phyloP scores from a whole-genome alignment of 495 filamentous ascomycete genomes.

The Penicillium chermesinum region DNA sequence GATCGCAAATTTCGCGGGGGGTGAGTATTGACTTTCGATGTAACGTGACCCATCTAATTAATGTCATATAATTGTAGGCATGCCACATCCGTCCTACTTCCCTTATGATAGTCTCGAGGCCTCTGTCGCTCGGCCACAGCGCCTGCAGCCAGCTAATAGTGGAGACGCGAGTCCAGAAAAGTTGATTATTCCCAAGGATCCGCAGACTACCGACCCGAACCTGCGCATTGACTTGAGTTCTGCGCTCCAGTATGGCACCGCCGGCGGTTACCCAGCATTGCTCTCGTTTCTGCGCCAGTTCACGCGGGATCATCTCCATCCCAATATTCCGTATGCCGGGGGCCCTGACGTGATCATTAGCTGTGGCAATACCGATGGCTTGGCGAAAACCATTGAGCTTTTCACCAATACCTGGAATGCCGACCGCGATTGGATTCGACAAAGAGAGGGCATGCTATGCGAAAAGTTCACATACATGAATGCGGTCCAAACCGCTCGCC shows the following conservation, averaged over 20 bases:
- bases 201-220: constrained; percentile 44
- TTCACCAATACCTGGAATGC: constrained; percentile 70
- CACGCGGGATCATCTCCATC: constrained; percentile 69
- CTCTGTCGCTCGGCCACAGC: constrained; percentile 63
- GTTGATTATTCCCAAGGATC: constrained; percentile 65
- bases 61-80: constrained; percentile 42
- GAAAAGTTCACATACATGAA: constrained; percentile 78
- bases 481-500: constrained; percentile 58
- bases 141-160: constrained; percentile 65
- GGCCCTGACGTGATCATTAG: constrained; percentile 75
- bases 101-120: constrained; percentile 89
- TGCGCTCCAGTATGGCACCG: constrained; percentile 80
- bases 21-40: constrained; percentile 38
- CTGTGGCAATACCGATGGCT: constrained; percentile 78
- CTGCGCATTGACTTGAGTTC: constrained; percentile 73
- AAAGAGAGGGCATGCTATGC: constrained; percentile 65
- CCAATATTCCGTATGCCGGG: constrained; percentile 67
- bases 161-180: constrained; percentile 38
- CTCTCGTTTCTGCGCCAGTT: constrained; percentile 73
- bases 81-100: constrained; percentile 76
- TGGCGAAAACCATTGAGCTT: constrained; percentile 67
- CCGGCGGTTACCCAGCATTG: constrained; percentile 71
- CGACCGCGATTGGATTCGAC: constrained; percentile 56
- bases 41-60: neutral
- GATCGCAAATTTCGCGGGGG: constrained; percentile 83